Conservation (phyloP, 352 stramenopile genomes). For the Globisporangium nagaii region DNA sequence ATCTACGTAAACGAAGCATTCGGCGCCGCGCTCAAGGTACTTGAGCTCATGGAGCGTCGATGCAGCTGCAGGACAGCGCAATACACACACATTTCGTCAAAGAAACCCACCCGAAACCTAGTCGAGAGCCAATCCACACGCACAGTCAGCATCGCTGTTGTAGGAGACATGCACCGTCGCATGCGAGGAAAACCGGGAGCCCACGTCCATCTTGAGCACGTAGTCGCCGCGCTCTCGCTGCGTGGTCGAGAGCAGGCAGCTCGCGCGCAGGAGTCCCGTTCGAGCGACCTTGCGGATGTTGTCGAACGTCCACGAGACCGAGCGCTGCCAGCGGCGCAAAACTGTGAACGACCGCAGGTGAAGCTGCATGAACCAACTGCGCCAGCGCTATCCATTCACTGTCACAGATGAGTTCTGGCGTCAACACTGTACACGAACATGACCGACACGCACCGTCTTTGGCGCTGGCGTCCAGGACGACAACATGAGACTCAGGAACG, state of each 20-base stretch:
- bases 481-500: constrained; percentile 37
- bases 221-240: constrained; percentile 53
- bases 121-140: too few relatives aligned
- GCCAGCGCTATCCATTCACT: constrained; percentile 30
- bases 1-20: constrained; percentile 69
- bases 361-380: constrained; percentile 23
- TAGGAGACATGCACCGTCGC: constrained; percentile 49
- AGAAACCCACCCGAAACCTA: background rate
- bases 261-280: constrained; percentile 41
- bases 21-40: constrained; percentile 59
- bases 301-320: constrained; percentile 20
- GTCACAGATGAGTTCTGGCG: too few relatives aligned
- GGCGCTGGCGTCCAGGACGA: constrained; percentile 34
- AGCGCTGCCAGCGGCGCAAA: constrained; percentile 24
- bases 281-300: constrained; percentile 28
- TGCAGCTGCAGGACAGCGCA: constrained; percentile 23
- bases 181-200: constrained; percentile 43
- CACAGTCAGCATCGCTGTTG: constrained; percentile 70
- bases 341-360: constrained; percentile 30
- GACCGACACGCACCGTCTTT: constrained; percentile 45
- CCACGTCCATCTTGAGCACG: constrained; percentile 58
- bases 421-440: too few relatives aligned
- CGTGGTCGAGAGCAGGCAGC: constrained; percentile 26
- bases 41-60: constrained; percentile 65
- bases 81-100: background rate